phyloP scores from a whole-genome alignment of 2,329 filamentous ascomycete species.

The Xylaria sp. region DNA sequence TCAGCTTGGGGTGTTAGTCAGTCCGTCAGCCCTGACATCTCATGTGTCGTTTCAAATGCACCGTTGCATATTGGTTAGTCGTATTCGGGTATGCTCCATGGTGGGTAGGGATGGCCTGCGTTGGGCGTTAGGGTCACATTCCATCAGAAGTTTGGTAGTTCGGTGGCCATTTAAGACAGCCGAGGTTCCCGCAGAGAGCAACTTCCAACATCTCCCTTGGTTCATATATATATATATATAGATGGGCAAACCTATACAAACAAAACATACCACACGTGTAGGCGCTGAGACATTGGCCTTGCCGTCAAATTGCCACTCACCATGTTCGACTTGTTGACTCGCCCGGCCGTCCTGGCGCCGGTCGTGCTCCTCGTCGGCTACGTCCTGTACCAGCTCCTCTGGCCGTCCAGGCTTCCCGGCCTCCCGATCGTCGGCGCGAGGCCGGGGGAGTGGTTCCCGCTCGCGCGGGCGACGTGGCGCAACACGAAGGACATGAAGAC shows the following conservation, averaged over 20 bases:
- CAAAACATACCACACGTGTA: too few species aligned
- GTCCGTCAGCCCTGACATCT: too few species aligned
- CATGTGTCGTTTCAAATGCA: too few species aligned
- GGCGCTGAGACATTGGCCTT: background rate
- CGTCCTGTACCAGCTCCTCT: constrained; percentile 32
- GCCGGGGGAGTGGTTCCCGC: constrained; percentile 40
- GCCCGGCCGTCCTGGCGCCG: constrained; percentile 33
- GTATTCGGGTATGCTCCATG: background rate
- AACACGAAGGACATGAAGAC: constrained; percentile 36
- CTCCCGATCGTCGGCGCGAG: constrained; percentile 37
- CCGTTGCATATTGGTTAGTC: background rate
- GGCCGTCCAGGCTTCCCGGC: constrained; percentile 30
- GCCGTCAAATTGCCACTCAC: background rate
- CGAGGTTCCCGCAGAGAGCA: background rate
- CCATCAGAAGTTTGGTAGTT: background rate
- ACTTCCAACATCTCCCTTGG: background rate
- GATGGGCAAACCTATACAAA: too few species aligned
- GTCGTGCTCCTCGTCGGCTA: constrained; percentile 27
- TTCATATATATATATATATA: background rate
- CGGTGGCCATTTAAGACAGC: background rate
- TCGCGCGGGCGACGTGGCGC: constrained; percentile 35
- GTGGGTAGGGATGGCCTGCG: background rate
- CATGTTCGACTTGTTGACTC: constrained; percentile 18
- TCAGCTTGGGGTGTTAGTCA: too few species aligned
- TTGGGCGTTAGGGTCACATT: too few species aligned